phyloP scores from a whole-genome alignment of 306 rosid species.

The Lathyrus tuberosus region DNA sequence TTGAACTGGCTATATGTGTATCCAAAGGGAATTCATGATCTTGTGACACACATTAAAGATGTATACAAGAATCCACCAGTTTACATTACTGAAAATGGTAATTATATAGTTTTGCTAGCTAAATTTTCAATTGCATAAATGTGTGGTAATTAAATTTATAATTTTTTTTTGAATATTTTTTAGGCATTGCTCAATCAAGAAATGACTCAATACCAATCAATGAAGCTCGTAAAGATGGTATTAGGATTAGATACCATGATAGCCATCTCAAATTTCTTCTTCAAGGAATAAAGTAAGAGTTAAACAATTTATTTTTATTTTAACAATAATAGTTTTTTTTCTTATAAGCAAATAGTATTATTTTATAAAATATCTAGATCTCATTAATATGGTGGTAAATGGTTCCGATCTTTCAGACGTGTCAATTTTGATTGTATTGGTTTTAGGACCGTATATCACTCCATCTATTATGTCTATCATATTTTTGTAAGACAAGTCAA shows the following conservation, averaged over 20 bases:
- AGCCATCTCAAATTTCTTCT: constrained; percentile 54
- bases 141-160: not conserved
- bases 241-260: constrained; percentile 51
- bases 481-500: too few relatives aligned
- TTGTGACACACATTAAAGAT: constrained; percentile 37
- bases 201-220: constrained; percentile 48
- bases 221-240: constrained; percentile 49
- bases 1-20: constrained; percentile 56
- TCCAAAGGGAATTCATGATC: constrained; percentile 54
- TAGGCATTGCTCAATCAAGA: constrained; percentile 52
- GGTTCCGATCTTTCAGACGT: too few relatives aligned
- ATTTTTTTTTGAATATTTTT: not conserved
- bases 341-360: not conserved
- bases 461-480: too few relatives aligned
- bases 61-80: constrained; percentile 51
- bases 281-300: constrained; percentile 56
- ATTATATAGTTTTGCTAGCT: not conserved
- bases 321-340: not conserved
- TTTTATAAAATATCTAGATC: not conserved
- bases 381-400: too few relatives aligned
- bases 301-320: not conserved
- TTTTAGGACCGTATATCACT: too few relatives aligned
- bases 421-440: too few relatives aligned
- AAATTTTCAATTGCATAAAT: not conserved
- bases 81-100: constrained; percentile 71